These are phyloP conservation scores for Dactylellina drechsleri DNA, from an alignment of 2,329 filamentous ascomycete genomes.

Conservation along the genomic window DNA sequence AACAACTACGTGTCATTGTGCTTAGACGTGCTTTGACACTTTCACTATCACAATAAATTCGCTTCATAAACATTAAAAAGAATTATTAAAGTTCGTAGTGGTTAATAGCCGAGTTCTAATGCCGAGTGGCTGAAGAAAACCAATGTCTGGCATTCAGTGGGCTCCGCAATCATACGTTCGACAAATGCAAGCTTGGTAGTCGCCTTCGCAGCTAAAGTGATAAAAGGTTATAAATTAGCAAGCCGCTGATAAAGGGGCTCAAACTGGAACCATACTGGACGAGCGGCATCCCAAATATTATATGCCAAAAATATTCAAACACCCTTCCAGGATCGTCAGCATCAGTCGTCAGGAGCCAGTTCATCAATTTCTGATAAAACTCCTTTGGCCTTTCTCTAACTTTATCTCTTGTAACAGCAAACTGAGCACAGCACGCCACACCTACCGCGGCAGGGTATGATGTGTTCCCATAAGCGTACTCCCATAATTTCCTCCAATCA, in stretches of 20 bases:
- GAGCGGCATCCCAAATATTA: slow-evolving; percentile 62
- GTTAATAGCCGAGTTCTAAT: too few species aligned
- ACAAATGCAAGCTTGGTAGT: slow-evolving; percentile 30
- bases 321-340: slow-evolving; percentile 70
- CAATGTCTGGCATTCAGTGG: too few species aligned
- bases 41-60: too few species aligned
- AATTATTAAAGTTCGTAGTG: too few species aligned
- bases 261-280: slow-evolving; percentile 34
- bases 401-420: slow-evolving; percentile 69
- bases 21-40: too few species aligned
- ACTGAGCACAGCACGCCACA: slow-evolving; percentile 73
- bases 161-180: slow-evolving; percentile 30
- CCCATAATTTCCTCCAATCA: slow-evolving; percentile 38
- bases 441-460: slow-evolving; percentile 63
- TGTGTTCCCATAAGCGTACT: slow-evolving; percentile 29
- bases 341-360: slow-evolving; percentile 70
- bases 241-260: neutral
- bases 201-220: slow-evolving; percentile 19
- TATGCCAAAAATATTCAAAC: slow-evolving; percentile 74
- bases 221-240: neutral
- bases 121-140: too few species aligned
- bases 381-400: slow-evolving; percentile 65
- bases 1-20: too few species aligned
- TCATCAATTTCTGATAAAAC: slow-evolving; percentile 69
- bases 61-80: too few species aligned